Evolutionary conservation across 192 early-diverging fungal genomes (phyloP).

Genomic region (Coemansia javaensis): DNA sequence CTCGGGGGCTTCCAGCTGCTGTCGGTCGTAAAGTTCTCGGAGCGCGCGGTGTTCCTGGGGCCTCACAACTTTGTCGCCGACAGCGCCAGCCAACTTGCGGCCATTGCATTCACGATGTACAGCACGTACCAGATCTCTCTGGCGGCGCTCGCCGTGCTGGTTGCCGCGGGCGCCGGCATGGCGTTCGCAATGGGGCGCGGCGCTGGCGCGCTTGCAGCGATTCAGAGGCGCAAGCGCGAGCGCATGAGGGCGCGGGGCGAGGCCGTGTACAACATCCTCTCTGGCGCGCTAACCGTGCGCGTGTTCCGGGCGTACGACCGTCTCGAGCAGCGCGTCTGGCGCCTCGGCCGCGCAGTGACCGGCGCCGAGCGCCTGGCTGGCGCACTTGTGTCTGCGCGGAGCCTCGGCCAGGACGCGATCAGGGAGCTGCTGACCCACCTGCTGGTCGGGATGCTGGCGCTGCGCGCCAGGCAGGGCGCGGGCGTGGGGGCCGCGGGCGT

Average conservation of each 20-base stretch:
- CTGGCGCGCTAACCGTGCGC: slow-evolving; percentile 25
- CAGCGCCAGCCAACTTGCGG: background rate
- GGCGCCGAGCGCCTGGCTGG: slow-evolving; percentile 10
- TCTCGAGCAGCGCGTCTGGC: slow-evolving; percentile 4
- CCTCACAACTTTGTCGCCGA: slow-evolving; percentile 11
- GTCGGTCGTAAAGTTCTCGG: slow-evolving; percentile 5
- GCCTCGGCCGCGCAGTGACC: background rate
- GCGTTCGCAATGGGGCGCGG: background rate
- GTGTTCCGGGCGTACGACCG: slow-evolving; percentile 6
- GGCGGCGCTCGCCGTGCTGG: slow-evolving; percentile 3
- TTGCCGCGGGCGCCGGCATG: background rate
- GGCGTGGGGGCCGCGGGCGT: slow-evolving; percentile 2
- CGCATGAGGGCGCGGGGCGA: background rate
- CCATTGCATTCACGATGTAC: slow-evolving; percentile 7
- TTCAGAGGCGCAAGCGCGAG: slow-evolving; percentile 3
- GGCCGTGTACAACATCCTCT: slow-evolving; percentile 5
- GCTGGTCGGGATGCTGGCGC: slow-evolving; percentile 7
- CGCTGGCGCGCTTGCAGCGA: background rate
- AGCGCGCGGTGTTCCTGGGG: slow-evolving; percentile 12
- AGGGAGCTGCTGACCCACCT: slow-evolving; percentile 5
- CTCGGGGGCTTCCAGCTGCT: slow-evolving; percentile 1
- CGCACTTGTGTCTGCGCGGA: slow-evolving; percentile 3
- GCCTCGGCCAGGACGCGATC: slow-evolving; percentile 1
- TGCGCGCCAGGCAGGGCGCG: background rate
- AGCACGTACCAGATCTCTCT: slow-evolving; percentile 13